Percentiles rank a stretch among this genome's conserved stretches.
Evolutionary conservation across 306 rosid genomes (phyloP).

Genomic region (Acacia melanoxylon): DNA sequence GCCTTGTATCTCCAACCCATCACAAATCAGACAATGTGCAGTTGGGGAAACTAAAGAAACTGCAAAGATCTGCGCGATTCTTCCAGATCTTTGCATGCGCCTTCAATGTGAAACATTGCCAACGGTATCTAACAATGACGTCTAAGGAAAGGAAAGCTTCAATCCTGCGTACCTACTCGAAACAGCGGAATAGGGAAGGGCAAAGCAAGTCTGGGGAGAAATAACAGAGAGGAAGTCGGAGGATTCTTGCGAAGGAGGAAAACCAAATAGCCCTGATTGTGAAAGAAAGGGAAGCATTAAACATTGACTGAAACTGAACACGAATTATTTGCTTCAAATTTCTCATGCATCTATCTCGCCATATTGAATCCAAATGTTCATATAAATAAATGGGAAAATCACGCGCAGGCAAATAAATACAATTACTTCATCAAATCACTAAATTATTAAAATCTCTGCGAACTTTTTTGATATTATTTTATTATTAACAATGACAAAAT

Average conservation of each 20-base stretch:
- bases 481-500: too few relatives aligned
- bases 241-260: conserved; percentile 28
- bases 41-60: conserved; percentile 27
- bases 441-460: too few relatives aligned
- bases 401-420: too few relatives aligned
- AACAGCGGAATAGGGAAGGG: not conserved
- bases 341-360: not conserved
- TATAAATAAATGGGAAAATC: not conserved
- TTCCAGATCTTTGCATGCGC: conserved; percentile 40
- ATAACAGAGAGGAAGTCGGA: conserved; percentile 2
- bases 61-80: conserved; percentile 37
- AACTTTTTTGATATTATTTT: too few relatives aligned
- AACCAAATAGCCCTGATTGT: conserved; percentile 16
- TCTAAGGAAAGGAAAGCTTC: conserved; percentile 27
- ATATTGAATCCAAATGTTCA: not conserved
- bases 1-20: conserved; percentile 88
- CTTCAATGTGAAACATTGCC: conserved; percentile 24
- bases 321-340: not conserved
- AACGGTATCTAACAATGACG: conserved; percentile 29
- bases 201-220: not conserved
- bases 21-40: conserved; percentile 39
- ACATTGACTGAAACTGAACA: not conserved
- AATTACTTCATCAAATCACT: too few relatives aligned
- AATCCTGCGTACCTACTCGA: conserved; percentile 21
- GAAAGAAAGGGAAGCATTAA: conserved; percentile 28